These are phyloP conservation scores for Lactifluus subvellereus DNA, from an alignment of 768 basidiomycete genomes.

Conservation along the genomic window DNA sequence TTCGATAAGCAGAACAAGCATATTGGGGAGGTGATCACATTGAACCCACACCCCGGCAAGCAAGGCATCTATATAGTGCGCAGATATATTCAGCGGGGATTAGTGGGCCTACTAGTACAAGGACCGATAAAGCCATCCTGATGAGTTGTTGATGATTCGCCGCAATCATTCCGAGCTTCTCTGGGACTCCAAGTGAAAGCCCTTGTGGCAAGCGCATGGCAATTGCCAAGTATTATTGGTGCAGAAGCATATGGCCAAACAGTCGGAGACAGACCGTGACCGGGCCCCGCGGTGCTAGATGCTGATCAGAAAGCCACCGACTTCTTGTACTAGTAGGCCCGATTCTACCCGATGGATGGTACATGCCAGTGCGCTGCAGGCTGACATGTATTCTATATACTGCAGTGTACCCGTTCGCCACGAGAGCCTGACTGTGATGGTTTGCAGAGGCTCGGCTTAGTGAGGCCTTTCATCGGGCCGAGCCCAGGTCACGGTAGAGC, in stretches of 20 bases:
- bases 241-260: not conserved
- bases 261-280: not conserved
- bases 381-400: no score
- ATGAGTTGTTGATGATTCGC: not conserved
- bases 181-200: not conserved
- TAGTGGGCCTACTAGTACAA: not conserved
- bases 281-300: no score
- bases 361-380: no score
- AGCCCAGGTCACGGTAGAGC: no score
- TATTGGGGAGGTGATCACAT: not conserved
- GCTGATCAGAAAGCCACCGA: not conserved
- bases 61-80: not conserved
- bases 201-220: not conserved
- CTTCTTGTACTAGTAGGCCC: no score
- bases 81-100: not conserved
- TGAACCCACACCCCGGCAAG: no score
- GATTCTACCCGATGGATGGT: no score
- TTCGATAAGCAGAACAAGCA: not conserved
- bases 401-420: no score
- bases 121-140: not conserved
- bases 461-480: no score
- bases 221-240: not conserved
- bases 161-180: not conserved
- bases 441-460: no score
- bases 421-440: no score